Evolutionary conservation across 345 rosid species (phyloP).

Genomic region (Dovyalis caffra): DNA sequence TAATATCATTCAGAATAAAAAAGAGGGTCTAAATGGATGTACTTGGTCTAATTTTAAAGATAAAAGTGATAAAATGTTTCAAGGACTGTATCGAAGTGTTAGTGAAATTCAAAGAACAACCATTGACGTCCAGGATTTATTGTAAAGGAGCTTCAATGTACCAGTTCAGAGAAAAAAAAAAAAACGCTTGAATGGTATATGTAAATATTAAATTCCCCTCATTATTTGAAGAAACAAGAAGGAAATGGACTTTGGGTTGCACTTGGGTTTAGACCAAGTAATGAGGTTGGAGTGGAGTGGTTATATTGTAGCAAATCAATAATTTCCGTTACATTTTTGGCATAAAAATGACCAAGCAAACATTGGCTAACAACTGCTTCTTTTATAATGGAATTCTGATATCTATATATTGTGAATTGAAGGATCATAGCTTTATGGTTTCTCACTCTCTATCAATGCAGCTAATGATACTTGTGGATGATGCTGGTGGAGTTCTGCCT

Average conservation of each 20-base stretch:
- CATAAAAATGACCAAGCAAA: background rate
- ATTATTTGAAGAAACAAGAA: too few relatives aligned
- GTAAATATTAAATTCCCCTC: background rate
- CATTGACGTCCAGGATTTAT: background rate
- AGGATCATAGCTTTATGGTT: background rate
- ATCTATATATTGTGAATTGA: background rate
- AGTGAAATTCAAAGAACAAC: background rate
- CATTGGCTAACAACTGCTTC: background rate
- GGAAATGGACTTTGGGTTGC: background rate
- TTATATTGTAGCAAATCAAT: background rate
- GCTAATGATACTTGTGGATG: conserved; percentile 91
- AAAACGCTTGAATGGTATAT: background rate
- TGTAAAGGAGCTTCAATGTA: background rate
- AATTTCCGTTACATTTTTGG: background rate
- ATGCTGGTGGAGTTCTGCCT: conserved; percentile 76
- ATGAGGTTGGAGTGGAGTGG: background rate
- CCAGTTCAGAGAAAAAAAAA: background rate
- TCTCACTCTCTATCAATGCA: conserved; percentile 34
- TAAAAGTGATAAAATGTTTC: background rate
- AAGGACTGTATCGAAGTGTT: background rate
- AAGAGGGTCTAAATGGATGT: background rate
- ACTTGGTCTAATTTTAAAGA: background rate
- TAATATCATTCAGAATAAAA: background rate
- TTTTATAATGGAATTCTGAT: background rate
- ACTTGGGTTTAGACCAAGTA: background rate